Evolutionary conservation across 2,329 filamentous ascomycete species (phyloP).

Genomic region (Xylariales sp.): DNA sequence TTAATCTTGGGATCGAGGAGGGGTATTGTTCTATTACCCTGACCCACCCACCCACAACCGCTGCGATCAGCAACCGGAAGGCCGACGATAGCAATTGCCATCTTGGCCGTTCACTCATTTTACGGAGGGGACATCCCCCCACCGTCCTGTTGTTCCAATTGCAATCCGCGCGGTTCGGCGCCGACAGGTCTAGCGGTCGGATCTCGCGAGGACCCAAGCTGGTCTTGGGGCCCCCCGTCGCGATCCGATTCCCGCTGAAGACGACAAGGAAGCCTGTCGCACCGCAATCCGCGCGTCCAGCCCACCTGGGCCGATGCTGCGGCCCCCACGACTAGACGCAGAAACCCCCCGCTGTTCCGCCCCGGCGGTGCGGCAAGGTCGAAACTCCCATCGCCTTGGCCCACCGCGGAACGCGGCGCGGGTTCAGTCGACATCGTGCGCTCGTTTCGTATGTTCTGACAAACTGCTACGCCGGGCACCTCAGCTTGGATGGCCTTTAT

Average conservation of each 20-base stretch:
- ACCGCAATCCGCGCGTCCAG: conserved; percentile 46
- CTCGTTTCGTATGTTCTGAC: conserved; percentile 49
- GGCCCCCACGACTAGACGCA: conserved; percentile 55
- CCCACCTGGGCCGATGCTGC: conserved; percentile 66
- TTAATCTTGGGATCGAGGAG: conserved; percentile 28
- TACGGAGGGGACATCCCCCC: conserved; percentile 20
- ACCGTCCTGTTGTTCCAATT: conserved; percentile 50
- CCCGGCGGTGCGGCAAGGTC: conserved; percentile 7
- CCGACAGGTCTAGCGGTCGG: conserved; percentile 35
- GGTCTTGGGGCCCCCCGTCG: conserved; percentile 53
- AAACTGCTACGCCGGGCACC: conserved; percentile 43
- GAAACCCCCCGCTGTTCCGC: conserved; percentile 27
- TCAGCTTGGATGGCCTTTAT: conserved; percentile 25
- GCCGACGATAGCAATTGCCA: conserved; percentile 31
- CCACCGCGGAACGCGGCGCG: conserved; percentile 14
- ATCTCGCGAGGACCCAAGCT: conserved; percentile 53
- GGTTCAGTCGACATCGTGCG: conserved; percentile 42
- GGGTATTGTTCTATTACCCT: conserved; percentile 11
- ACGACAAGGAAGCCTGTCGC: conserved; percentile 29
- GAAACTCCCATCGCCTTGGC: conserved; percentile 7
- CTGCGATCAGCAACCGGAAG: conserved; percentile 33
- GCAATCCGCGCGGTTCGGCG: conserved; percentile 48
- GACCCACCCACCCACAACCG: conserved; percentile 14
- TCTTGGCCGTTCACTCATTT: conserved; percentile 43
- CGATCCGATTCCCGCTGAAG: conserved; percentile 10